phyloP scores from a whole-genome alignment of 2,329 filamentous ascomycete species.

The Botrytis porri region DNA sequence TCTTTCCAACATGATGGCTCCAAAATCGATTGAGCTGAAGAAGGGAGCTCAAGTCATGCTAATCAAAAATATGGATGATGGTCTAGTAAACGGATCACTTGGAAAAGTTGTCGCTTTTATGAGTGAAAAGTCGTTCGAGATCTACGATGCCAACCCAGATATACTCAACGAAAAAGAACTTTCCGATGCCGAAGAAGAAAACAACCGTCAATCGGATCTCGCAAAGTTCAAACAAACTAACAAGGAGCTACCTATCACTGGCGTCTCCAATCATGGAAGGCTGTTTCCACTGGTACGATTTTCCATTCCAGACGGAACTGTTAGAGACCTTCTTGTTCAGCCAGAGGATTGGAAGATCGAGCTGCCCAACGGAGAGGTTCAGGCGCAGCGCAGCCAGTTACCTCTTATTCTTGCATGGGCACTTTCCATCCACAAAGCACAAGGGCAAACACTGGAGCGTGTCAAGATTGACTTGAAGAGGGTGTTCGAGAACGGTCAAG shows the following conservation, averaged over 20 bases:
- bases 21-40: slow-evolving; percentile 75
- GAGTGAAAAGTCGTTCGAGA: slow-evolving; percentile 60
- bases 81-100: slow-evolving; percentile 88
- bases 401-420: slow-evolving; percentile 96
- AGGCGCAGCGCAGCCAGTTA: slow-evolving; percentile 78
- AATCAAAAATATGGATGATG: slow-evolving; percentile 98
- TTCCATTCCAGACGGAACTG: slow-evolving; percentile 71
- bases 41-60: slow-evolving; percentile 96
- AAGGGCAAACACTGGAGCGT: slow-evolving; percentile 82
- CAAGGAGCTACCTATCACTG: slow-evolving; percentile 36
- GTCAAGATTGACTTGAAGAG: slow-evolving; percentile 91
- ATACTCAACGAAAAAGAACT: slow-evolving; percentile 49
- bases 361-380: slow-evolving; percentile 89
- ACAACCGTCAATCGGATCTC: slow-evolving; percentile 37
- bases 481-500: slow-evolving; percentile 96
- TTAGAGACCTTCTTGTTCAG: slow-evolving; percentile 74
- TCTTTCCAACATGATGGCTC: slow-evolving; percentile 89
- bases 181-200: slow-evolving; percentile 41
- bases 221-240: slow-evolving; percentile 40
- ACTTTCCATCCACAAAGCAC: slow-evolving; percentile 94
- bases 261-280: slow-evolving; percentile 45
- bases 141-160: slow-evolving; percentile 56
- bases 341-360: slow-evolving; percentile 96
- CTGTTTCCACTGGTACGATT: slow-evolving; percentile 86
- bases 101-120: slow-evolving; percentile 83